Base-by-base conservation (phyloP, 306 rosid genomes). In the Prunus mira region DNA sequence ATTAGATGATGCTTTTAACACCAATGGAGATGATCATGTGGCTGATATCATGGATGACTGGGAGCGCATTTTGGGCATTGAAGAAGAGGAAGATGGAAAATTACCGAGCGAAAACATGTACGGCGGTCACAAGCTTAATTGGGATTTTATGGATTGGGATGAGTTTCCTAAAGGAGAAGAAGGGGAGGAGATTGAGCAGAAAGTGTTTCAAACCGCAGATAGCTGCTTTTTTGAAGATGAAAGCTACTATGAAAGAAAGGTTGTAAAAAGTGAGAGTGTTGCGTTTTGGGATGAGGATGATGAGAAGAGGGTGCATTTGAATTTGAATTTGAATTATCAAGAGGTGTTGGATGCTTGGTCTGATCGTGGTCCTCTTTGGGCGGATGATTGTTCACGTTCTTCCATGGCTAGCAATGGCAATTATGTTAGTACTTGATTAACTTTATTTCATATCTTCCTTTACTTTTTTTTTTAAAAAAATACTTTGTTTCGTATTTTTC, bases 281-380 rank as follows among this genome's bases (percentile, higher is more conserved):
- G 89, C 84, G 72, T 81, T 91, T 71, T 82, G 87, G 83, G 87
- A 86, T 56, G 68, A 78, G 8, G 88, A 89, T 14, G 89, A 85
- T 25, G 79, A 77, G 50, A 85, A 76, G 57, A 82, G 51, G 77
- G 62, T 69, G 73, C 76, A 82, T 24, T 79, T 92, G 90, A 91
- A 88, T 51, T 85, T 93, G 91, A 92, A 86, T 62, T 87, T 92
- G 88, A 92, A 92, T 67, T 86, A 90, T 84, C 88, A 90, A 82
- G 88, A 92, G 4, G 97, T 92, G 57, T 72, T 90, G 88, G 91
- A 92, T 68, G 93, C 97, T 62, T 92, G 97, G 97, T 92, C 93
- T 55, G 80, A 87, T 71, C 91, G 96, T 14, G 92, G 97, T 0
- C 78, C 96, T 79, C 88, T 80, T 2, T 88, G 91, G 93, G 93